Evolutionary conservation across 495 filamentous ascomycete genomes (phyloP), one percentile per base, ranked within the genome.

Genomic region (Friedmanniomyces endolithicus): DNA sequence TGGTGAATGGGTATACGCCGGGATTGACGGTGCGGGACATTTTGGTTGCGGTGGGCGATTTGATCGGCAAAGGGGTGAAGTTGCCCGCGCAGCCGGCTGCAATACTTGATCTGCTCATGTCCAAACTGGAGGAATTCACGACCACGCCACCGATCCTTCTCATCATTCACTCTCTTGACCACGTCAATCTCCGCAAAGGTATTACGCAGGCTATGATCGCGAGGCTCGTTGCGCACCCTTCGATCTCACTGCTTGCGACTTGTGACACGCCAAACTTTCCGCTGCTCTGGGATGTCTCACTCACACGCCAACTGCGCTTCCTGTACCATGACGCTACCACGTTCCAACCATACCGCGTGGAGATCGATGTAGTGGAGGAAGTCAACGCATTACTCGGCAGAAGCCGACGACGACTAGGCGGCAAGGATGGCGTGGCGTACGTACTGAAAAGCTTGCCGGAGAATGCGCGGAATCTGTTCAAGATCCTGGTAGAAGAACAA

Each of bases 271-370:
- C 89, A 29, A 84, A 84, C 53, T 94, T 94, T 63, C 74, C 85
- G 2, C 71, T 95, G 0, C 80, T 97, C 57, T 98, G 94, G 94
- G 88, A 95, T 67, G 81, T 83, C 54, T 81, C 79, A 54, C 73
- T 89, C 14, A 82, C 82, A 31, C 82, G 85, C 0, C 79, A 84
- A 23, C 86, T 87, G 68, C 86, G 87, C 61, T 89, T 94, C 57
- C 72, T 88, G 17, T 95, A 89, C 73, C 92, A 98, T 70, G 89
- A 96, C 69, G 83, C 83, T 64, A 97, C 92, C 1, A 97, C 94
- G 0, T 97, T 95, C 60, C 71, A 76, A 0, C 78, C 87, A 0
- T 88, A 82, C 62, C 65, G 68, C 17, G 65, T 60, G n/a, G 85
- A 89, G 52, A 70, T 88, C 25, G 84, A 87, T 60, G 83, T 88